Evolutionary conservation across 805 yeast genomes (phyloP).

Genomic region (Ogataea ganodermae): DNA sequence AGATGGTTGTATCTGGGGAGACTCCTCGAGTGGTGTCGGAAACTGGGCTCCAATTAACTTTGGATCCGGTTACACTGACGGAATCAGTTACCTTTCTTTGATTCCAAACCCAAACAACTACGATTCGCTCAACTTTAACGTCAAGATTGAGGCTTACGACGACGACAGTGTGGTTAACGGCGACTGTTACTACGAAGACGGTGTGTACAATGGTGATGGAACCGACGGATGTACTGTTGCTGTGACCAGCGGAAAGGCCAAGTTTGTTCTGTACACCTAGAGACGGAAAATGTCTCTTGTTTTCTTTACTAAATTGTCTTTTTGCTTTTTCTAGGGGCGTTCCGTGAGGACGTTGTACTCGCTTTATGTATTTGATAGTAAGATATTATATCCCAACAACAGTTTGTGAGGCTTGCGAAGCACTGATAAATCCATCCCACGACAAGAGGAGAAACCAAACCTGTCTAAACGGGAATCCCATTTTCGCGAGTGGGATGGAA

Average conservation of each 20-base stretch:
- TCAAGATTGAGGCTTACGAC: constrained; percentile 73
- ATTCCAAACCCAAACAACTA: constrained; percentile 78
- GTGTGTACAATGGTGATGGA: constrained; percentile 68
- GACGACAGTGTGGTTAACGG: constrained; percentile 68
- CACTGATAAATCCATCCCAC: too few relatives aligned
- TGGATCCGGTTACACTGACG: constrained; percentile 69
- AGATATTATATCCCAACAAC: too few relatives aligned
- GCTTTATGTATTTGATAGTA: neutral
- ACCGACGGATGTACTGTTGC: constrained; percentile 92
- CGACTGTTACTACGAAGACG: constrained; percentile 77
- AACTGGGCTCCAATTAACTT: constrained; percentile 80
- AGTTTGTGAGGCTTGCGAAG: too few relatives aligned
- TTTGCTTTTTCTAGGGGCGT: neutral
- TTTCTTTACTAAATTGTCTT: constrained; percentile 3
- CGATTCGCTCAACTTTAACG: constrained; percentile 61
- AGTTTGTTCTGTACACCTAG: constrained; percentile 67
- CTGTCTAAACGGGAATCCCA: constrained; percentile 3
- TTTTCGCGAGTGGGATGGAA: constrained; percentile 6
- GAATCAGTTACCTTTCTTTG: constrained; percentile 65
- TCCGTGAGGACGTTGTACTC: neutral
- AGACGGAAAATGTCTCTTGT: neutral
- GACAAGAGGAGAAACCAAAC: neutral
- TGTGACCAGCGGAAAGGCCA: constrained; percentile 80
- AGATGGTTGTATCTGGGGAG: constrained; percentile 77
- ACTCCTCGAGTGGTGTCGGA: constrained; percentile 58